Evolutionary conservation across 257 asterid genomes (phyloP).

Genomic region (Solanum acaule): DNA sequence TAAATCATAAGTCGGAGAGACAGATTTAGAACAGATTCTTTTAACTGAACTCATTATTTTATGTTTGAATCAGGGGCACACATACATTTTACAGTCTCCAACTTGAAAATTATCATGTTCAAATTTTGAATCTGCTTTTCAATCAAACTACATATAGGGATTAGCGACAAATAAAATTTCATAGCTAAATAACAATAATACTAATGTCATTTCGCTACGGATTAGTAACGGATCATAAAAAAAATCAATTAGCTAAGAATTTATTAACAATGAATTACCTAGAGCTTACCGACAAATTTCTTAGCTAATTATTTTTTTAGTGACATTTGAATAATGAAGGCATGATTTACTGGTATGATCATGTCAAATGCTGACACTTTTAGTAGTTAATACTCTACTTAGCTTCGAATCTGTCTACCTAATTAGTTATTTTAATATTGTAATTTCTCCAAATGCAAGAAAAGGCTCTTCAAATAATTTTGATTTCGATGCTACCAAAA

Average conservation of each 20-base stretch:
- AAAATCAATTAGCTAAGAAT: not conserved
- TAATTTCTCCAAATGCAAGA: not conserved
- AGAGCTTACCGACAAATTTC: not conserved
- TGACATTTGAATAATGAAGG: not conserved
- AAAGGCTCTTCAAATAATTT: not conserved
- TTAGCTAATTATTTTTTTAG: not conserved
- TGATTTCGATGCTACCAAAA: not conserved
- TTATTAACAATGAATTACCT: not conserved
- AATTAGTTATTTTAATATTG: not conserved
- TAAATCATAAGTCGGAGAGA: too few species aligned
- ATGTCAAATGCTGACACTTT: not conserved
- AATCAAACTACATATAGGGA: not conserved
- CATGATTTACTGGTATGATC: not conserved
- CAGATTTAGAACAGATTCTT: not conserved
- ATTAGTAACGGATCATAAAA: not conserved
- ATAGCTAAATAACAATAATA: not conserved
- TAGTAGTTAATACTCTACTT: not conserved
- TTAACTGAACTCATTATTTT: not conserved
- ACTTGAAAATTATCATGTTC: not conserved
- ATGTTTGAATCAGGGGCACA: not conserved
- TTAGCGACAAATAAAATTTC: fast-evolving
- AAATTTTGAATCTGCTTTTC: not conserved
- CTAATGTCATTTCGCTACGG: not conserved
- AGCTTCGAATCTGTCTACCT: not conserved
- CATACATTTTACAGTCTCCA: not conserved